phyloP scores from a whole-genome alignment of 257 asterid species.

The Nicotiana sylvestris region DNA sequence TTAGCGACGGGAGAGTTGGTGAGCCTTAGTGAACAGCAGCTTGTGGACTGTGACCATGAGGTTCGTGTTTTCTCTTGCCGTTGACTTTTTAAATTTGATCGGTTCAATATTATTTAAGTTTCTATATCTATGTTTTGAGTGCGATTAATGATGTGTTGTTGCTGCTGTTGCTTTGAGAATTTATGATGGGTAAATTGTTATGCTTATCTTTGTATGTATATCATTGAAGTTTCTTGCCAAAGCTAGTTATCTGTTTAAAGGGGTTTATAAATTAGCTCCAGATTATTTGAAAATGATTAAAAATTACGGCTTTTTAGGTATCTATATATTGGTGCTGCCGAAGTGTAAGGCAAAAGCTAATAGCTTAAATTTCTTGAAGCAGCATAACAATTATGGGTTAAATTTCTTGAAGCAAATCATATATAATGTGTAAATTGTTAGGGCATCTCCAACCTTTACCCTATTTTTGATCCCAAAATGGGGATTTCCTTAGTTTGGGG shows the following conservation, averaged over 20 bases:
- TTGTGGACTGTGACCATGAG: constrained; percentile 96
- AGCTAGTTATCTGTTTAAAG: background rate
- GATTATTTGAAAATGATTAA: background rate
- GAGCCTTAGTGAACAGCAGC: constrained; percentile 98
- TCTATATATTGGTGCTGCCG: background rate
- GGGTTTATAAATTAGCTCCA: background rate
- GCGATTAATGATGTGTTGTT: background rate
- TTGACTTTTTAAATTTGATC: background rate
- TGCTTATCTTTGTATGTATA: background rate
- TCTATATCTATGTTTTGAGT: background rate
- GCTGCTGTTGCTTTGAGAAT: background rate
- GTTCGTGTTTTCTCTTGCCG: constrained; percentile 28
- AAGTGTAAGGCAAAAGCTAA: background rate
- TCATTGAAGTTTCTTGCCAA: background rate
- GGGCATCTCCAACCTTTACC: no score
- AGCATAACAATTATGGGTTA: background rate
- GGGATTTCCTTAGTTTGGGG: no score
- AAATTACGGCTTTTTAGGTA: background rate
- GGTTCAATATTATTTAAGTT: background rate
- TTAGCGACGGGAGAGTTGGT: constrained; percentile 74
- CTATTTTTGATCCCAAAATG: no score
- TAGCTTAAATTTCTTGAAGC: background rate
- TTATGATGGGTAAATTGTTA: background rate
- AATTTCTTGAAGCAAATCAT: background rate
- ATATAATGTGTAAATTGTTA: background rate